Conservation (phyloP, 2,329 filamentous ascomycete genomes). For the Rhexocercosporidium sp. region DNA sequence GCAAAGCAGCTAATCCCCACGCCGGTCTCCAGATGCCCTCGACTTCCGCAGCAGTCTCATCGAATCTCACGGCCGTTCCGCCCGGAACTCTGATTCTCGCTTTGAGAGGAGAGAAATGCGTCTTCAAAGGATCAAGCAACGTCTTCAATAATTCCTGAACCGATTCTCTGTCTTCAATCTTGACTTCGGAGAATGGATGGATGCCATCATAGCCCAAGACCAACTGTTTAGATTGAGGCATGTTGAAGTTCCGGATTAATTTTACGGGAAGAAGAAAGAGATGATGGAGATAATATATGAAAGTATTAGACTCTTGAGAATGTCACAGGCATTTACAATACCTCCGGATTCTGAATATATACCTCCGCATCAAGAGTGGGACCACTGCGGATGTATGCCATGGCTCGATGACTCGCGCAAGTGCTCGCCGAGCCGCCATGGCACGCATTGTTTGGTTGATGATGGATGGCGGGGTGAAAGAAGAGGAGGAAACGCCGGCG, state of each 20-base stretch:
- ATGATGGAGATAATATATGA: neutral
- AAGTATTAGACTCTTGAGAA: neutral
- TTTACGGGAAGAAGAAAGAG: neutral
- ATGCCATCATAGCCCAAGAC: constrained; percentile 55
- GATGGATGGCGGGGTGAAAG: constrained; percentile 10
- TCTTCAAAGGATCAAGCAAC: constrained; percentile 72
- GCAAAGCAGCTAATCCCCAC: constrained; percentile 74
- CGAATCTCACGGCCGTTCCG: constrained; percentile 76
- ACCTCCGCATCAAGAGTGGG: constrained; percentile 12
- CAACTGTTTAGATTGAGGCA: constrained; percentile 25
- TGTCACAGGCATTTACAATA: neutral
- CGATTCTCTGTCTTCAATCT: constrained; percentile 56
- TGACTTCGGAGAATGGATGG: constrained; percentile 61
- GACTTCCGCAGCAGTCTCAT: constrained; percentile 77
- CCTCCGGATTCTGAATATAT: constrained; percentile 14
- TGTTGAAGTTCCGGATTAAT: neutral
- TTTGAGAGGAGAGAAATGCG: constrained; percentile 71
- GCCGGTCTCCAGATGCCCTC: constrained; percentile 65
- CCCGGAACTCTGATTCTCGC: constrained; percentile 71
- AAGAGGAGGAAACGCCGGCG: constrained; percentile 17
- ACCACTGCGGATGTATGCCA: constrained; percentile 18
- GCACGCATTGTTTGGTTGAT: constrained; percentile 11
- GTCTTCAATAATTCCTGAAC: constrained; percentile 66
- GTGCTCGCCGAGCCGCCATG: neutral
- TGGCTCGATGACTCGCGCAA: neutral